Evolutionary conservation across 2,329 filamentous ascomycete genomes (phyloP).

Genomic region (Scedosporium boydii): DNA sequence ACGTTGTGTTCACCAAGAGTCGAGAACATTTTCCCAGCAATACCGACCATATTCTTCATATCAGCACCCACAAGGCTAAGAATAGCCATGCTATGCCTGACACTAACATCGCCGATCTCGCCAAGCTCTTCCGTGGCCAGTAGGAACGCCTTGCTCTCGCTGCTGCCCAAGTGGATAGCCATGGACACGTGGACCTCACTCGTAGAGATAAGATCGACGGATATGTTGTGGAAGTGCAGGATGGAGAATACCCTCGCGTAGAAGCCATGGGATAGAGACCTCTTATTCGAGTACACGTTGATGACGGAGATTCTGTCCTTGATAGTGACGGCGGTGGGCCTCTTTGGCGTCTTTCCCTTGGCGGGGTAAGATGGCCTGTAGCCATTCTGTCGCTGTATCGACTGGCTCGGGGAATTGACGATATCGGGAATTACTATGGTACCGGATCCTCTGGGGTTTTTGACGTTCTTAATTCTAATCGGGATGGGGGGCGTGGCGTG

Average conservation of each 20-base stretch:
- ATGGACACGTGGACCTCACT: constrained; percentile 96
- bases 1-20: constrained; percentile 87
- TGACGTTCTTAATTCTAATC: constrained; percentile 87
- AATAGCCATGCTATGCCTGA: constrained; percentile 89
- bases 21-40: constrained; percentile 89
- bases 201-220: constrained; percentile 92
- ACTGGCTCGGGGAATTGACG: constrained; percentile 33
- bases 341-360: constrained; percentile 50
- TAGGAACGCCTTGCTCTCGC: constrained; percentile 52
- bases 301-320: constrained; percentile 96
- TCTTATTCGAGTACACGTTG: constrained; percentile 96
- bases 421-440: constrained; percentile 77
- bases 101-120: constrained; percentile 80
- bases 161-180: constrained; percentile 78
- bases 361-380: constrained; percentile 33
- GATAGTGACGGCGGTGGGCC: constrained; percentile 87
- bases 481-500: constrained; percentile 70
- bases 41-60: constrained; percentile 95
- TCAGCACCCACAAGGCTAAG: constrained; percentile 88
- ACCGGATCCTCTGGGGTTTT: constrained; percentile 69
- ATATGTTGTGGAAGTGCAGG: constrained; percentile 75
- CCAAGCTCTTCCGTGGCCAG: constrained; percentile 62
- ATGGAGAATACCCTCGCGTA: constrained; percentile 90
- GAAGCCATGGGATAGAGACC: constrained; percentile 91
- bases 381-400: constrained; percentile 43